Percentiles rank a stretch among this genome's conserved stretches.
Evolutionary conservation across 495 filamentous ascomycete species (phyloP).

Genomic region (Daldinia concentrica): DNA sequence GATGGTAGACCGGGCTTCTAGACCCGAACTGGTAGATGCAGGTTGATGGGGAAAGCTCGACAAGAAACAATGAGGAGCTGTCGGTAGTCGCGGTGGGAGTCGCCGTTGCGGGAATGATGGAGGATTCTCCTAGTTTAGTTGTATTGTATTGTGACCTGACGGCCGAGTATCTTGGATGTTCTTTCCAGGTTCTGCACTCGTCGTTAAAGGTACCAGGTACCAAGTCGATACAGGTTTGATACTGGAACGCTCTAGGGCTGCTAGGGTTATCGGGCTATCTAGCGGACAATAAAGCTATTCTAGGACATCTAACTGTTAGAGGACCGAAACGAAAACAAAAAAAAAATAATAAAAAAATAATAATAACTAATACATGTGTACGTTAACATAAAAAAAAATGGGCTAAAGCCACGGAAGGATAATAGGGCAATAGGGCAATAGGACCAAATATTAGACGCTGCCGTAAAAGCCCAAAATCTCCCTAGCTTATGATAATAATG

Average conservation of each 20-base stretch:
- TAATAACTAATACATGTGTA: constrained; percentile 19
- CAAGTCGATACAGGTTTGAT: constrained; percentile 12
- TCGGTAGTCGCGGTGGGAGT: constrained; percentile 43
- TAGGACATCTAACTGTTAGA: constrained; percentile 32
- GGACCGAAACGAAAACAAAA: neutral
- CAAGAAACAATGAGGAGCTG: constrained; percentile 35
- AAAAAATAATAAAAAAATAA: neutral
- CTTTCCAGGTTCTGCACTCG: constrained; percentile 32
- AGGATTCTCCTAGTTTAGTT: constrained; percentile 22
- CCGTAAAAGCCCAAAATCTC: constrained; percentile 23
- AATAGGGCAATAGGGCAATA: constrained; percentile 23
- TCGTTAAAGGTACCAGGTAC: constrained; percentile 38
- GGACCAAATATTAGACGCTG: constrained; percentile 29
- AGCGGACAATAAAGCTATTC: constrained; percentile 33
- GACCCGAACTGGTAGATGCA: constrained; percentile 38
- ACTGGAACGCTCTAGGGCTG: constrained; percentile 17
- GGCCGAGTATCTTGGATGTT: constrained; percentile 30
- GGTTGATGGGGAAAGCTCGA: constrained; percentile 37
- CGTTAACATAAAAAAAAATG: constrained; percentile 33
- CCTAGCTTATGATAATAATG: constrained; percentile 33
- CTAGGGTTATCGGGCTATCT: constrained; percentile 37
- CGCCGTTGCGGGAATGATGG: constrained; percentile 31
- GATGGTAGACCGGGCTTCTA: constrained; percentile 36
- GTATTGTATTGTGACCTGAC: constrained; percentile 14
- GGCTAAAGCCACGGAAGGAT: constrained; percentile 7